These are phyloP conservation scores for Arthromyces matolae DNA, from an alignment of 768 basidiomycete species.

Conservation along the genomic window DNA sequence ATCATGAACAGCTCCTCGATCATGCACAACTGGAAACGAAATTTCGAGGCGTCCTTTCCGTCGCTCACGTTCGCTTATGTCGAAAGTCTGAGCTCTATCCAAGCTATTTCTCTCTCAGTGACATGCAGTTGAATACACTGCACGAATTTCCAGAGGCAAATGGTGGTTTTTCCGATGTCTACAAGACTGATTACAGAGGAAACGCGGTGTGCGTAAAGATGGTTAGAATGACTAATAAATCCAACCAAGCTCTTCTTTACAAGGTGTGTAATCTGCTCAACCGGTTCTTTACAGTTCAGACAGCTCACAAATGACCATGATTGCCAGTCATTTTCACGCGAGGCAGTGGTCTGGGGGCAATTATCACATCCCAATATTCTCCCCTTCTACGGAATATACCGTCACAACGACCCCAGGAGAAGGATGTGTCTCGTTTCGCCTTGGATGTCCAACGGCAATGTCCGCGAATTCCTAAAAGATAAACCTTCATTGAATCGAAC, in stretches of 20 bases:
- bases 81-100: slow-evolving; percentile 24
- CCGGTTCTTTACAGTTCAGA: no score
- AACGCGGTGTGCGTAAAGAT: slow-evolving; percentile 24
- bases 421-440: slow-evolving; percentile 32
- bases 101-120: slow-evolving; percentile 18
- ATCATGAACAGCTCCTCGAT: slow-evolving; percentile 20
- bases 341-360: slow-evolving; percentile 12
- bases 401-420: slow-evolving; percentile 17
- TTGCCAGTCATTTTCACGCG: slow-evolving; percentile 13
- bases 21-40: slow-evolving; percentile 3
- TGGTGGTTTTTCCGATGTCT: slow-evolving; percentile 28
- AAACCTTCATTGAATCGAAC: slow-evolving; percentile 7
- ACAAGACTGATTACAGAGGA: slow-evolving; percentile 17
- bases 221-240: slow-evolving; percentile 18
- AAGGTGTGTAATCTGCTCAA: slow-evolving; percentile 15
- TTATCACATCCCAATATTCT: slow-evolving; percentile 21
- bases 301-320: no score
- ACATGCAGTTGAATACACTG: not conserved
- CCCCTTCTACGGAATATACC: slow-evolving; percentile 36
- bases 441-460: slow-evolving; percentile 34
- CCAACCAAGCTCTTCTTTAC: slow-evolving; percentile 13
- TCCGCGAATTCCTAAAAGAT: slow-evolving; percentile 19
- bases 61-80: slow-evolving; percentile 21
- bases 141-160: slow-evolving; percentile 4
- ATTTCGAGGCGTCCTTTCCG: slow-evolving; percentile 12